Evolutionary conservation across 2,329 filamentous ascomycete genomes (phyloP).

Genomic region (Botrytis sinoallii): DNA sequence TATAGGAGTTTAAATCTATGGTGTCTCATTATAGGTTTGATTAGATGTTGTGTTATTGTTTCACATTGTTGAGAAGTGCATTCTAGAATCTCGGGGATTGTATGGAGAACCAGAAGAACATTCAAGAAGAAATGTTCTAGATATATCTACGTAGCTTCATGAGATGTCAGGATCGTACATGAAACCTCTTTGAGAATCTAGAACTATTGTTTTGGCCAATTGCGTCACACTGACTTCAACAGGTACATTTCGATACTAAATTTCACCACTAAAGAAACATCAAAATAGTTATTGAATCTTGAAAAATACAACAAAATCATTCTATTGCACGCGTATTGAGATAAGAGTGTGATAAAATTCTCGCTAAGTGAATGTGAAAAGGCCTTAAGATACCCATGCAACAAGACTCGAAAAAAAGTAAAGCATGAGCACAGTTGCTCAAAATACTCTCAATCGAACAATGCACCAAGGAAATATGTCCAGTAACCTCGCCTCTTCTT

Average conservation of each 20-base stretch:
- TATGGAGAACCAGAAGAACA: background rate
- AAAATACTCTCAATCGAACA: background rate
- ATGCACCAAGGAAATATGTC: background rate
- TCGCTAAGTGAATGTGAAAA: background rate
- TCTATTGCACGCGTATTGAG: background rate
- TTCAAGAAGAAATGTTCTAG: background rate
- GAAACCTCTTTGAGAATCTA: background rate
- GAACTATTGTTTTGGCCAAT: background rate
- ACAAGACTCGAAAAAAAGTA: background rate
- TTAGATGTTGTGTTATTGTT: background rate
- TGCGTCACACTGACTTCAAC: background rate
- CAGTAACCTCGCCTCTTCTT: background rate
- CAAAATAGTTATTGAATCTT: background rate
- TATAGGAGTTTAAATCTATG: background rate
- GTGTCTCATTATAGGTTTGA: background rate
- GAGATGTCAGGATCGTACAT: background rate
- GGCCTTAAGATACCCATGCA: background rate
- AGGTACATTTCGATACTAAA: background rate
- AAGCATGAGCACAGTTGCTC: background rate
- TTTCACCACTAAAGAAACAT: background rate
- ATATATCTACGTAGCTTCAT: background rate
- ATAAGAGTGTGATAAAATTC: background rate
- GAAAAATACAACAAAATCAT: background rate
- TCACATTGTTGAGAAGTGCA: background rate
- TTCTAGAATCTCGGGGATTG: background rate